A percentile compares a stretch with the other conserved stretches of the same genome.
Conservation (phyloP, 257 asterid species). For the Sherardia arvensis region DNA sequence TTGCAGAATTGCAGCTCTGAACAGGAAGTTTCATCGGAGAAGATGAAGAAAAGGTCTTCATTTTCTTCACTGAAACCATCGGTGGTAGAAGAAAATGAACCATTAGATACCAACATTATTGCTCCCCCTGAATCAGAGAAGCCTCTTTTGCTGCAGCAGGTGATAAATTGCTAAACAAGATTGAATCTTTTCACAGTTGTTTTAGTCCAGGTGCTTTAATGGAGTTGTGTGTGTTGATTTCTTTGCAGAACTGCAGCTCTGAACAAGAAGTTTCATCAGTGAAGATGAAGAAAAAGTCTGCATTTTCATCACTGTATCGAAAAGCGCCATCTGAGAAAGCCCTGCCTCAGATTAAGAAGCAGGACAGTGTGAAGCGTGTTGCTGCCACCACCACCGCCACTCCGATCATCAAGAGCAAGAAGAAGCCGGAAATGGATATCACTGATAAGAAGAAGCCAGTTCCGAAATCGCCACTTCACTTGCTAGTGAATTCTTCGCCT, state of each 20-base stretch:
- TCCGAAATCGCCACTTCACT: conserved; percentile 45
- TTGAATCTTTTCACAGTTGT: neutral
- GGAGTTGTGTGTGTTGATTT: neutral
- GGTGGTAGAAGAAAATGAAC: too few species aligned
- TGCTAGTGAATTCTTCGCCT: conserved; percentile 37
- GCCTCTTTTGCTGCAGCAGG: conserved; percentile 63
- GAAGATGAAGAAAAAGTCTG: conserved; percentile 43
- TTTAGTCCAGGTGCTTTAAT: neutral
- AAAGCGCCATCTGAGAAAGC: too few species aligned
- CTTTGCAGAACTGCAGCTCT: conserved; percentile 29
- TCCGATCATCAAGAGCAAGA: conserved; percentile 25
- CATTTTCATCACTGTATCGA: conserved; percentile 37
- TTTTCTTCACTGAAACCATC: conserved; percentile 42
- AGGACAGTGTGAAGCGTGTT: conserved; percentile 17
- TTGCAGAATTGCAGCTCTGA: conserved; percentile 30
- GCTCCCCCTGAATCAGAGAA: conserved; percentile 43
- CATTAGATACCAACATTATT: too few species aligned
- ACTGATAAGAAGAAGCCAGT: conserved; percentile 29
- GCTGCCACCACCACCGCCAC: conserved; percentile 17
- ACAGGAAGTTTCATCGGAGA: conserved; percentile 36
- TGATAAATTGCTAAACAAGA: neutral
- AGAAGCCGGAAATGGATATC: conserved; percentile 23
- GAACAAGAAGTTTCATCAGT: conserved; percentile 37
- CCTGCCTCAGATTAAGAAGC: conserved; percentile 42
- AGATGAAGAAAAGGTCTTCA: conserved; percentile 43